Evolutionary conservation across 2,329 filamentous ascomycete species (phyloP).

Genomic region (Blastomyces gilchristii): DNA sequence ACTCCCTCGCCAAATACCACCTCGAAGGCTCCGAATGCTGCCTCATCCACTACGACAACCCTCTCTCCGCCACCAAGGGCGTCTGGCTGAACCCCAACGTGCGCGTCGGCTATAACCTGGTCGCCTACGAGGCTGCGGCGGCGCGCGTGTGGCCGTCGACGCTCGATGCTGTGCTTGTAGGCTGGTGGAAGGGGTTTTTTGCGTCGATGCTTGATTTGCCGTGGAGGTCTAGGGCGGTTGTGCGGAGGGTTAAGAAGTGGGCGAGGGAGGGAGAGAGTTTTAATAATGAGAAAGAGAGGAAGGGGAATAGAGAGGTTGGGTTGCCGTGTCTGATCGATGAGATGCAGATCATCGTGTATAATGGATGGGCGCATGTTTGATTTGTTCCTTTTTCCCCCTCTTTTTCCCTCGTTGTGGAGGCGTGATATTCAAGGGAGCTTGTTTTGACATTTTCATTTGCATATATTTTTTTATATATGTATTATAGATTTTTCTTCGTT

Average conservation of each 20-base stretch:
- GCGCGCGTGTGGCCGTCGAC: constrained; percentile 39
- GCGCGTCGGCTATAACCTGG: constrained; percentile 28
- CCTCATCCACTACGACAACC: constrained; percentile 41
- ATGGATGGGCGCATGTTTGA: constrained; percentile 51
- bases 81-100: constrained; percentile 34
- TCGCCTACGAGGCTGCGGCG: constrained; percentile 39
- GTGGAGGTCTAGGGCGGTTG: constrained; percentile 23
- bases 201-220: constrained; percentile 30
- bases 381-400: not conserved
- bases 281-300: constrained; percentile 19
- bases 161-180: constrained; percentile 41
- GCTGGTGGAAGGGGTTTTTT: constrained; percentile 47
- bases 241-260: constrained; percentile 31
- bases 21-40: constrained; percentile 73
- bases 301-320: constrained; percentile 36
- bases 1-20: constrained; percentile 44
- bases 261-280: constrained; percentile 29
- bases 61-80: constrained; percentile 22
- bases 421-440: not conserved
- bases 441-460: not conserved
- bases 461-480: not conserved
- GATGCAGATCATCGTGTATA: constrained; percentile 49
- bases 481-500: not conserved
- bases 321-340: constrained; percentile 49
- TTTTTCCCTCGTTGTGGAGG: not conserved